Base-by-base conservation (phyloP, 306 rosid genomes). In the Datisca glomerata region DNA sequence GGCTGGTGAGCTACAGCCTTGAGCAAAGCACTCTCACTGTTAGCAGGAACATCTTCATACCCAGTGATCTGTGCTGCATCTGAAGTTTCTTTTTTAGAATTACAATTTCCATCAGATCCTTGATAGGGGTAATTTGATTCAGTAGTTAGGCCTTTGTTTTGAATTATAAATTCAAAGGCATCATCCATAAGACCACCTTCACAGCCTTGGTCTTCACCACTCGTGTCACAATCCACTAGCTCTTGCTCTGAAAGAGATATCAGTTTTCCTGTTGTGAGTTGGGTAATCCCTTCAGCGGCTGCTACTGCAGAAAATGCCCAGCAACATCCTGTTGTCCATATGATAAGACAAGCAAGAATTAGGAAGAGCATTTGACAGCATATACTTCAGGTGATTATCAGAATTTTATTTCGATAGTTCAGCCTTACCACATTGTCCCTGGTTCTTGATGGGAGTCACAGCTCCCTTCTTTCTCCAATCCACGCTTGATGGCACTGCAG, bases 281-380 rank as follows among this genome's bases (percentile, higher is more conserved):
- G 39, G 55, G 63, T 64, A 35, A 71, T 40, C 6, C 72, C 83
- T 59, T 75, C 83, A 18, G 45, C 63, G 36, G 73, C 68, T 21
- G 55, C 77, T 12, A 67, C 67, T 2, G 67, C 27, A 20, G 79
- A 70, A 49, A 75, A 75, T 5, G 75, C 83, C 72, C 75, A 70
- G 49, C 78, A 75, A 43, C 78, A 61, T 21, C 85, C 80, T 68
- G 21, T 6, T 14, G 22, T 12, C 9, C 11, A 12, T 16, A 24
- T 4, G 14, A 25, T 18, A 25, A 7, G 12, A 3, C 17, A 37
- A 37, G 19, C 11, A 11, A 2, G 2, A 19, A 10, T 21, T 12
- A 2, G 19, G 7, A 11, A 27, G 7, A 31, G 1, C 24, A 6
- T 2, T 28, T 2, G 16, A 6, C 18, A 47, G 3, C 18, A 31